These are phyloP conservation scores for Gliomastix tumulicola DNA, from an alignment of 2,329 filamentous ascomycete species.

Conservation along the genomic window DNA sequence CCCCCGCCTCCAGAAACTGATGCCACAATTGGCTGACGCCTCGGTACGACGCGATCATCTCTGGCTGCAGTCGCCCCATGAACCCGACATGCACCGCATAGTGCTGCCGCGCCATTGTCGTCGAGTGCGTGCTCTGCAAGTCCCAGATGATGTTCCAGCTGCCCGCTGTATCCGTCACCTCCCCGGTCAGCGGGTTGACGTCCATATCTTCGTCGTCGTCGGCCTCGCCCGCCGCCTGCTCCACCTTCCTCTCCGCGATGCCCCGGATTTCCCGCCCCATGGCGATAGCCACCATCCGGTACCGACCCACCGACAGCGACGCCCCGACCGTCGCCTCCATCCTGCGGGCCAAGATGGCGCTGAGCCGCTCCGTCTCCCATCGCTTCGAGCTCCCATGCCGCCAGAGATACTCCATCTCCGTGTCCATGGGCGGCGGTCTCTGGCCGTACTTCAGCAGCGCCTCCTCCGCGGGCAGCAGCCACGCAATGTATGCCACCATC, in stretches of 20 bases:
- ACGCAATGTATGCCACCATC: background rate
- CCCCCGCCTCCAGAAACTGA: background rate
- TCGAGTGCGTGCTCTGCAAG: background rate
- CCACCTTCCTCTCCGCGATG: background rate
- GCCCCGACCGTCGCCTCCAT: background rate
- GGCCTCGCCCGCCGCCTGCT: background rate
- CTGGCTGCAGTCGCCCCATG: background rate
- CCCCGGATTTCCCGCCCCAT: background rate
- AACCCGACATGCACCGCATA: background rate
- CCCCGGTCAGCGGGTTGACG: background rate
- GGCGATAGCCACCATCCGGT: background rate
- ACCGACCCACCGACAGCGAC: background rate
- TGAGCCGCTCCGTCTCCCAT: background rate
- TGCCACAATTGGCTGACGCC: constrained; percentile 1
- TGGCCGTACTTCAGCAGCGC: background rate
- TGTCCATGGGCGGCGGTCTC: background rate
- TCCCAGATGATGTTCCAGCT: constrained; percentile 1
- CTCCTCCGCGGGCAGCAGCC: background rate
- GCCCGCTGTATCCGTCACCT: background rate
- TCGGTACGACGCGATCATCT: background rate
- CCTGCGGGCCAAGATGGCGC: background rate
- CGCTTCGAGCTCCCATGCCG: background rate
- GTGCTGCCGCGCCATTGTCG: background rate
- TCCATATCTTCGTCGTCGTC: background rate
- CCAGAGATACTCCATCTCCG: background rate